A percentile compares a stretch with the other conserved stretches of the same genome.
phyloP scores from a whole-genome alignment of 352 stramenopile species.

The Globisporangium viniferum region DNA sequence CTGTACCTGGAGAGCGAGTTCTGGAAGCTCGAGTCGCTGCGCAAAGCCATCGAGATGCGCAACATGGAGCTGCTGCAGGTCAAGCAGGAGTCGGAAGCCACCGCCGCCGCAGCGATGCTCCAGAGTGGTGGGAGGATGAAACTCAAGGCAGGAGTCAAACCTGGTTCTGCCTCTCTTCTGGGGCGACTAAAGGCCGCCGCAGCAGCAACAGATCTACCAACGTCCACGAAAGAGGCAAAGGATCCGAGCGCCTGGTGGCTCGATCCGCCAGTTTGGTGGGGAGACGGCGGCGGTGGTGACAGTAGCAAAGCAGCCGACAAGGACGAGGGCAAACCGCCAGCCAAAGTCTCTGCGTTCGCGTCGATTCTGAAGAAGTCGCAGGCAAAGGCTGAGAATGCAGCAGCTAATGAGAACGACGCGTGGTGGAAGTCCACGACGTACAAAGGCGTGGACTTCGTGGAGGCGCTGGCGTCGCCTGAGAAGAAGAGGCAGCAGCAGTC shows the following conservation, averaged over 20 bases:
- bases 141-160: constrained; percentile 5
- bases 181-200: constrained; percentile 5
- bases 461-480: constrained; percentile 23
- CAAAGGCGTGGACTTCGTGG: constrained; percentile 68
- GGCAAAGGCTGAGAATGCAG: constrained; percentile 6
- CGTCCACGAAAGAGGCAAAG: constrained; percentile 1
- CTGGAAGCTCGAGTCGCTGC: constrained; percentile 77
- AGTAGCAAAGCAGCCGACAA: constrained; percentile 17
- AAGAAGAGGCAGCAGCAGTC: constrained; percentile 18
- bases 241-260: constrained; percentile 54
- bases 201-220: background rate
- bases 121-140: background rate
- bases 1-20: constrained; percentile 83
- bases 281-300: constrained; percentile 8
- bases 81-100: constrained; percentile 27
- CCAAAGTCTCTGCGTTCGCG: constrained; percentile 16
- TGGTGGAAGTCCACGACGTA: constrained; percentile 76
- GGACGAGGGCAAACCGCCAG: constrained; percentile 23
- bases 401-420: constrained; percentile 25
- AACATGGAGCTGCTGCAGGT: constrained; percentile 62
- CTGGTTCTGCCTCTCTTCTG: background rate
- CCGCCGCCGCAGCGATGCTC: constrained; percentile 13
- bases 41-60: constrained; percentile 69
- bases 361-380: constrained; percentile 26
- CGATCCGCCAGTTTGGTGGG: constrained; percentile 70